Base-by-base conservation (phyloP, 1,284 basidiomycete genomes). In the Rhodotorula glutinis region DNA sequence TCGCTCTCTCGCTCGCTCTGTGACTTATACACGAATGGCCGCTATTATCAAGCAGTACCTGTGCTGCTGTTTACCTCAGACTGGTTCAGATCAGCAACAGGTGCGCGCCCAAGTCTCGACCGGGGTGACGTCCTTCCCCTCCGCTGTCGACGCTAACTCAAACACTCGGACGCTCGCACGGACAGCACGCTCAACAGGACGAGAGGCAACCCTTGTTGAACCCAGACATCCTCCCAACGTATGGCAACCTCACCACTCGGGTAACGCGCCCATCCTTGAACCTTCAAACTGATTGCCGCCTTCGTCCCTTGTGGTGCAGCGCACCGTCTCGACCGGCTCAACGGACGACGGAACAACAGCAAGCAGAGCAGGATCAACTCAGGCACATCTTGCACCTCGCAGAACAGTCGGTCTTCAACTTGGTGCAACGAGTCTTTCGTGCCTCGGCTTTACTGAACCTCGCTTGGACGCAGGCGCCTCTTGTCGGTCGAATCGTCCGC, bases 151-250 rank as follows among this genome's bases (percentile, higher is more conserved):
- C n/a, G n/a, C n/a, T n/a, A n/a, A n/a, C n/a, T n/a, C n/a, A n/a
- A n/a, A n/a, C n/a, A n/a, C n/a, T n/a, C n/a, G n/a, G n/a, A n/a
- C n/a, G n/a, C n/a, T n/a, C 21, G 19, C n/a, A 11, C 14, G 23
- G 41, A 33, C 8, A 5, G 23, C 14, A n/a, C 38, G 0, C 41
- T 8, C 47, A 52, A 46, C 44, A 63, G 27, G 4, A 27, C 30
- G 55, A 65, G 30, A 29, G 64, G 54, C 44, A 64, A 53, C 25
- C 60, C 7, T 30, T 69, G 17, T 53, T 69, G 16, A 60, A 69
- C 58, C 67, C 64, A 13, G 68, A 70, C 47, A 63, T 70, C 40
- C 59, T 70, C 38, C 68, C 68, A 8, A 25, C 56, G 67, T 68
- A 16, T 3, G 4, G 1, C 29, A 8, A 19, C 3, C 43, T 16